phyloP scores from a whole-genome alignment of 2,329 filamentous ascomycete genomes.

The Juglanconis sp. region DNA sequence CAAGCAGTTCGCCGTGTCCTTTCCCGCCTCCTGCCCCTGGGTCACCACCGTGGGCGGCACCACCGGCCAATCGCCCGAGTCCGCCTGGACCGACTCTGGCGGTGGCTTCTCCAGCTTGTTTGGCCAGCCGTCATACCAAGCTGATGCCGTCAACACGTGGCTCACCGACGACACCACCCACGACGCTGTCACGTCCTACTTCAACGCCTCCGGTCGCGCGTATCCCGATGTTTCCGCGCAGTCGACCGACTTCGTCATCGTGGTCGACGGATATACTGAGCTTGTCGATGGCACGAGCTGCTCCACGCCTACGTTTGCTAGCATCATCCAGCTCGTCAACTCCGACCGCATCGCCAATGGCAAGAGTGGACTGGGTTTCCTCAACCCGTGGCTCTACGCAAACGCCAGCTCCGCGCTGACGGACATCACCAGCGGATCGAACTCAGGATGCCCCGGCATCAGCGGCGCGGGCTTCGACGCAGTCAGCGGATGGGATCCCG shows the following conservation, averaged over 20 bases:
- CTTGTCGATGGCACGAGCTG: slow-evolving; percentile 31
- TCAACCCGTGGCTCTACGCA: slow-evolving; percentile 31
- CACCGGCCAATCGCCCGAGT: slow-evolving; percentile 46
- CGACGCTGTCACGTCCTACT: slow-evolving; percentile 28
- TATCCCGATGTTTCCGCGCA: slow-evolving; percentile 33
- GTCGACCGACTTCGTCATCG: slow-evolving; percentile 25
- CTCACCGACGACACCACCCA: slow-evolving; percentile 7
- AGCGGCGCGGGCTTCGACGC: slow-evolving; percentile 15
- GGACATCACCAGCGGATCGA: slow-evolving; percentile 19
- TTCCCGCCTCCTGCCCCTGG: slow-evolving; percentile 49
- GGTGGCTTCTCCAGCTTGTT: slow-evolving; percentile 51
- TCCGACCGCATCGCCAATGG: slow-evolving; percentile 44
- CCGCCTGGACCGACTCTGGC: slow-evolving; percentile 48
- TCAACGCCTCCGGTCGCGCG: slow-evolving; percentile 28
- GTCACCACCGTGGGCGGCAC: slow-evolving; percentile 63
- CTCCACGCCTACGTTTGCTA: slow-evolving; percentile 48
- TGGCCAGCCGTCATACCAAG: slow-evolving; percentile 40
- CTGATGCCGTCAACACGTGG: slow-evolving; percentile 26
- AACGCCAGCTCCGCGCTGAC: slow-evolving; percentile 20
- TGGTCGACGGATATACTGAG: neutral
- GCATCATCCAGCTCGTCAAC: slow-evolving; percentile 52
- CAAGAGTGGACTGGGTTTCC: slow-evolving; percentile 38
- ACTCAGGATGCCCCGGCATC: slow-evolving; percentile 6
- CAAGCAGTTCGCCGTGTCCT: slow-evolving; percentile 40
- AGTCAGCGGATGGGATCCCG: slow-evolving; percentile 14